Evolutionary conservation across 495 filamentous ascomycete species (phyloP).

Genomic region (Pyrenula aspistea): DNA sequence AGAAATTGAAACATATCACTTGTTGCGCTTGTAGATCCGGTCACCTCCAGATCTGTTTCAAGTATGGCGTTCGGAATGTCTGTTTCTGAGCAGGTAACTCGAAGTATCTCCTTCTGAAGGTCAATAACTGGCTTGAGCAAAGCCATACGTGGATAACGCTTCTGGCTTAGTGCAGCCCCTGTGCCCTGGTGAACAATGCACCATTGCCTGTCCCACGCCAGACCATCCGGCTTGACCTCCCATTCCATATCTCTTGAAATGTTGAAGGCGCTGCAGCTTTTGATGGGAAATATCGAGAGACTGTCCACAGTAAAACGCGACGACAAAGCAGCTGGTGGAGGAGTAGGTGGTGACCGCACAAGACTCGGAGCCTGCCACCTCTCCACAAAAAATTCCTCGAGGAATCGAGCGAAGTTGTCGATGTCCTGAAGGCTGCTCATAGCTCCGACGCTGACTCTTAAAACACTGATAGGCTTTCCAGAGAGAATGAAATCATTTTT

Average conservation of each 20-base stretch:
- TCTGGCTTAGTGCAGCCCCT: constrained; percentile 60
- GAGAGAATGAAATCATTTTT: constrained; percentile 36
- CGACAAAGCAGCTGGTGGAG: neutral
- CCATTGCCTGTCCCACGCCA: constrained; percentile 81
- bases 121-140: constrained; percentile 54
- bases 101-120: constrained; percentile 38
- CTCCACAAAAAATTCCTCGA: constrained; percentile 37
- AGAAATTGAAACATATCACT: neutral
- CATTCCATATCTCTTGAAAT: constrained; percentile 44
- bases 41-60: constrained; percentile 40
- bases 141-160: constrained; percentile 60
- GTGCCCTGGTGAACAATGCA: constrained; percentile 68
- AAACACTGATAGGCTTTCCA: constrained; percentile 49
- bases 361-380: neutral
- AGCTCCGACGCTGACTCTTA: constrained; percentile 56
- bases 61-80: constrained; percentile 2
- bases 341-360: neutral
- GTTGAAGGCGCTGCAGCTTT: constrained; percentile 57
- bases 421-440: constrained; percentile 57
- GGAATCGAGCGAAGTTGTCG: constrained; percentile 41
- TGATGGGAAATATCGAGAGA: constrained; percentile 51
- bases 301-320: constrained; percentile 10
- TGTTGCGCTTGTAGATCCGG: constrained; percentile 23
- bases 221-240: constrained; percentile 57
- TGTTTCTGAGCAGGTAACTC: constrained; percentile 10